Evolutionary conservation across 1,139 yeast genomes (phyloP).

Genomic region (Williopsis jadinii): DNA sequence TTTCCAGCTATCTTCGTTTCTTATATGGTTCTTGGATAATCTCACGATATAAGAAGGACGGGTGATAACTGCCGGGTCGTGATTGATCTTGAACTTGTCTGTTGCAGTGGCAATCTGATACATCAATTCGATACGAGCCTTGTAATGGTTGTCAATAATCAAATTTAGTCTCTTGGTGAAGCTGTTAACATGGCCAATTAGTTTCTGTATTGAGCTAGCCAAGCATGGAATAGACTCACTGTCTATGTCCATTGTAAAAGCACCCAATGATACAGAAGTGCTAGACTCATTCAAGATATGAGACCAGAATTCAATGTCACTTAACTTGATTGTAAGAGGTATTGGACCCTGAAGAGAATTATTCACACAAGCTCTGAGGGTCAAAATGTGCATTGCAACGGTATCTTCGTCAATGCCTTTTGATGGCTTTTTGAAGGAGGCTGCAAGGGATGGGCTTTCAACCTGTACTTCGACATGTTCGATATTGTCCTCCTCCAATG

Average conservation of each 20-base stretch:
- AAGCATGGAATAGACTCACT: slow-evolving; percentile 35
- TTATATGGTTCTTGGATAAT: slow-evolving; percentile 62
- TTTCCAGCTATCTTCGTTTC: slow-evolving; percentile 86
- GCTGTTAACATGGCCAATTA: slow-evolving; percentile 21
- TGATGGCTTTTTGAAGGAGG: slow-evolving; percentile 2
- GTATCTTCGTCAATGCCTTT: slow-evolving; percentile 2
- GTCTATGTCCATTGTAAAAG: slow-evolving; percentile 29
- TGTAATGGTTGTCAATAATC: slow-evolving; percentile 15
- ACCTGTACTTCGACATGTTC: slow-evolving; percentile 8
- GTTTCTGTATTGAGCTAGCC: slow-evolving; percentile 23
- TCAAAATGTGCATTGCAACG: slow-evolving; percentile 12
- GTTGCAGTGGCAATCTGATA: slow-evolving; percentile 60
- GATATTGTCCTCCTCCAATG: slow-evolving; percentile 1
- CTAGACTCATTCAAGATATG: slow-evolving; percentile 24
- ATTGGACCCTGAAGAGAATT: slow-evolving; percentile 8
- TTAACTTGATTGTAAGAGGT: slow-evolving; percentile 16
- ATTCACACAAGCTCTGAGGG: slow-evolving; percentile 4
- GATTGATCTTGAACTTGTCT: slow-evolving; percentile 49
- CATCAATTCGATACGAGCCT: slow-evolving; percentile 35
- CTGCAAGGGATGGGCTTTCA: slow-evolving; percentile 16
- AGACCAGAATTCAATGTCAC: slow-evolving; percentile 38
- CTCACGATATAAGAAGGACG: slow-evolving; percentile 80
- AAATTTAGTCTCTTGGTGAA: slow-evolving; percentile 16
- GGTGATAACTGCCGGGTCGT: slow-evolving; percentile 86
- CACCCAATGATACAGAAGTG: slow-evolving; percentile 31